These are phyloP conservation scores for Kazachstania sp. DNA, from an alignment of 1,139 yeast genomes.

Conservation along the genomic window DNA sequence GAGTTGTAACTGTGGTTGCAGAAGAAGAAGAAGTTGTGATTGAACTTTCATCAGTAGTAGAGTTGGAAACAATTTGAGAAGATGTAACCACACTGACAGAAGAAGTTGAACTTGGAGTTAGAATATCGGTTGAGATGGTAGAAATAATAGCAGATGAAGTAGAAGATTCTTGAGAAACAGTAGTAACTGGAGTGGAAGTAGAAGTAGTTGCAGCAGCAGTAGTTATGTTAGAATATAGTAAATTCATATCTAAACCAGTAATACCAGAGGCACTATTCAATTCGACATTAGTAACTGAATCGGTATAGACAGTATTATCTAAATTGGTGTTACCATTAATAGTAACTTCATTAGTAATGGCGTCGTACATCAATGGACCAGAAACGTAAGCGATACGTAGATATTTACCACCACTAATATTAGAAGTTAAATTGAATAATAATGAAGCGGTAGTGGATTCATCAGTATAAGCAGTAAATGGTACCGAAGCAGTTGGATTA, in stretches of 20 bases:
- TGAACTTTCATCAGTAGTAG: neutral
- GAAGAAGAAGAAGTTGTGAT: neutral
- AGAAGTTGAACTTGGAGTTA: constrained; percentile 1
- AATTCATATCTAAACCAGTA: neutral
- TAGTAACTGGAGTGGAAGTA: neutral
- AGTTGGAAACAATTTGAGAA: neutral
- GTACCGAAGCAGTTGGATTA: constrained; percentile 17
- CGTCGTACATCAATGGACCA: constrained; percentile 7
- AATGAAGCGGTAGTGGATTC: constrained; percentile 12
- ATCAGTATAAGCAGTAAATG: constrained; percentile 21
- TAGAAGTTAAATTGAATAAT: constrained; percentile 14
- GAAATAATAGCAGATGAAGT: constrained; percentile 6
- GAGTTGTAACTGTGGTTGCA: too few relatives aligned
- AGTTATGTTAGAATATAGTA: neutral
- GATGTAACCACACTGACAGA: neutral
- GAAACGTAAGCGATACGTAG: constrained; percentile 22
- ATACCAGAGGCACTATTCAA: neutral
- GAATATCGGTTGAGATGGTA: constrained; percentile 6
- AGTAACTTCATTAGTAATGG: constrained; percentile 6
- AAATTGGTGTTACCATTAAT: neutral
- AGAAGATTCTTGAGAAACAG: neutral
- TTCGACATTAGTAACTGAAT: neutral
- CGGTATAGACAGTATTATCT: neutral
- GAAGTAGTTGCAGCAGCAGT: neutral
- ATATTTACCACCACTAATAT: constrained; percentile 24